Conservation (phyloP, 345 rosid species). For the Raphanus raphanistrum region DNA sequence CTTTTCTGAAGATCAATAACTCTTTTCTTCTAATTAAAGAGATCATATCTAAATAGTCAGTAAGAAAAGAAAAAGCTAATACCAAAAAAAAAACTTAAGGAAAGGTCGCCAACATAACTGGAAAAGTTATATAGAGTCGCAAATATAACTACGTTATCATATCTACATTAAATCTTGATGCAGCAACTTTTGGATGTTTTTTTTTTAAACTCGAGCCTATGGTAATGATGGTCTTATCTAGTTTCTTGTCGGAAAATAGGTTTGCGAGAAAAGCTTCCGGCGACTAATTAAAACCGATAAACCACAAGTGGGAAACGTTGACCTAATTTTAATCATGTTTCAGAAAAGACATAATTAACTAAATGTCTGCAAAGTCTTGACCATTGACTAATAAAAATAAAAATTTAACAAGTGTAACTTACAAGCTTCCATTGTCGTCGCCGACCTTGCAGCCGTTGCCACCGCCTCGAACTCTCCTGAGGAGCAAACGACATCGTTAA, state of each 20-base stretch:
- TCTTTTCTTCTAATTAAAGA: background rate
- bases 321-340: background rate
- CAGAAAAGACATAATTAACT: background rate
- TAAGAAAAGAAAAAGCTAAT: background rate
- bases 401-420: constrained; percentile 40
- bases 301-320: constrained; percentile 5
- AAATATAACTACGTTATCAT: background rate
- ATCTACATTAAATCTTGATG: constrained; percentile 1
- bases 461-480: constrained; percentile 94
- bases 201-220: background rate
- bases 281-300: background rate
- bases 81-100: background rate
- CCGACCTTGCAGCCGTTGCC: constrained; percentile 99
- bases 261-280: constrained; percentile 11
- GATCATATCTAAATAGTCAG: background rate
- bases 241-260: background rate
- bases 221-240: background rate
- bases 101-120: background rate
- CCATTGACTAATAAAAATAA: constrained; percentile 5
- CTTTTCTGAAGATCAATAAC: constrained; percentile 6
- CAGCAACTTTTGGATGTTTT: constrained; percentile 1
- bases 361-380: constrained; percentile 10
- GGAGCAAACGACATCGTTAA: constrained; percentile 20
- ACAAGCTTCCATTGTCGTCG: constrained; percentile 98
- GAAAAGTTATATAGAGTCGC: background rate